Evolutionary conservation across 2,329 filamentous ascomycete genomes (phyloP).

Genomic region (Chaetomiaceae sp.): DNA sequence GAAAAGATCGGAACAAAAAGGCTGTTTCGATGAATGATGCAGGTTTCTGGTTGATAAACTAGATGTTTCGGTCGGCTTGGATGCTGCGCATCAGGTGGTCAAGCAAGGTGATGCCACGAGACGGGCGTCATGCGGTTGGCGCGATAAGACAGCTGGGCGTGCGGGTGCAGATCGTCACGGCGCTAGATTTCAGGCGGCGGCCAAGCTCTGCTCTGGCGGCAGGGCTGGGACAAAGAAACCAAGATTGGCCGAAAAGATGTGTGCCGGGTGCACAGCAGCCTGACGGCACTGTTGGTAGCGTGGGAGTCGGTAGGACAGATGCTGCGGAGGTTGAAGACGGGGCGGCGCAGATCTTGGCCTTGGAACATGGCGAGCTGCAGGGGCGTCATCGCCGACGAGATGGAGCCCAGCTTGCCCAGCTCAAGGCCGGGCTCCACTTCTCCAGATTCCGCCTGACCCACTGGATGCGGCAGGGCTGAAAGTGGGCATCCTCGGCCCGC

Average conservation of each 20-base stretch:
- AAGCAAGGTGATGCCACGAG: slow-evolving; percentile 31
- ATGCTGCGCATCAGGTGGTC: slow-evolving; percentile 25
- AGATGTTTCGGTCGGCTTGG: neutral
- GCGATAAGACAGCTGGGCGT: neutral
- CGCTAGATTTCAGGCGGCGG: neutral
- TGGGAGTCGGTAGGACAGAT: neutral
- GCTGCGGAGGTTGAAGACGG: neutral
- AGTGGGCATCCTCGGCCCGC: too few species aligned
- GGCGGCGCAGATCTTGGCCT: slow-evolving; percentile 5
- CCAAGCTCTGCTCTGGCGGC: slow-evolving; percentile 2
- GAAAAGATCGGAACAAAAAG: neutral
- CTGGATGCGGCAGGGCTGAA: neutral
- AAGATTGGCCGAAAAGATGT: neutral
- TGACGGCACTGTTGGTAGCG: neutral
- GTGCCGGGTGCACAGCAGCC: slow-evolving; percentile 1
- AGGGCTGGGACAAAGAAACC: slow-evolving; percentile 2
- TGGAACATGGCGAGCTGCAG: neutral
- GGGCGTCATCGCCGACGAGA: neutral
- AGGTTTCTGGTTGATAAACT: neutral
- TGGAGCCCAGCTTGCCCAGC: neutral
- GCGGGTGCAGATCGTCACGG: slow-evolving; percentile 7
- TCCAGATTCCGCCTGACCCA: slow-evolving; percentile 6
- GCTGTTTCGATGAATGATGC: neutral
- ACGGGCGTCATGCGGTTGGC: slow-evolving; percentile 19
- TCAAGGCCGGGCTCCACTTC: slow-evolving; percentile 3